A percentile compares a stretch with the other conserved stretches of the same genome.
Evolutionary conservation across 2,329 filamentous ascomycete species (phyloP).

Genomic region (Penicillium concentricum): DNA sequence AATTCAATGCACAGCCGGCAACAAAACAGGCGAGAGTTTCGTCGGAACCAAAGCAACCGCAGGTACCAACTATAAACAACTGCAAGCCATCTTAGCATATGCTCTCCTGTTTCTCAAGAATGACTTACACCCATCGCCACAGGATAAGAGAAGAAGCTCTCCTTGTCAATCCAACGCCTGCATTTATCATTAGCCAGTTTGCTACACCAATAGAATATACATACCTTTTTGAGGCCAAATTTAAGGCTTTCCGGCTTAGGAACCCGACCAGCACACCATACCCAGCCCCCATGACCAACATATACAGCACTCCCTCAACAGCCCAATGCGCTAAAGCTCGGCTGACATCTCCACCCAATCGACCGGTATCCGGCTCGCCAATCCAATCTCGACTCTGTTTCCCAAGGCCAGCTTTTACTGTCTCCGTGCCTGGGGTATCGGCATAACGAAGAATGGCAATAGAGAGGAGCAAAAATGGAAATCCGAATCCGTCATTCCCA

Average conservation of each 20-base stretch:
- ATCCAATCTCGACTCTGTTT: conserved; percentile 29
- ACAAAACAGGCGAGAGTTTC: conserved; percentile 62
- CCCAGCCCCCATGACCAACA: conserved; percentile 53
- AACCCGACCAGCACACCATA: conserved; percentile 57
- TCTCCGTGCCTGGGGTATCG: conserved; percentile 31
- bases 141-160: conserved; percentile 56
- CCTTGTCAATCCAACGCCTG: conserved; percentile 56
- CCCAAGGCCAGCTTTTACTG: conserved; percentile 16
- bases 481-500: conserved; percentile 62
- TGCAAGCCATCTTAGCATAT: conserved; percentile 17
- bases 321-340: conserved; percentile 58
- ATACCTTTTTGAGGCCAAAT: conserved; percentile 35
- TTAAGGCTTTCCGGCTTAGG: conserved; percentile 49
- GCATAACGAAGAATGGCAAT: conserved; percentile 58
- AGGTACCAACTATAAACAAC: conserved; percentile 59
- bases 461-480: conserved; percentile 61
- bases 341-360: conserved; percentile 53
- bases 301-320: conserved; percentile 61
- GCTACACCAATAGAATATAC: background rate
- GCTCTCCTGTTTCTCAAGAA: background rate
- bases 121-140: conserved; percentile 48
- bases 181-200: conserved; percentile 12
- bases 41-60: conserved; percentile 58
- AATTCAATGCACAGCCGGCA: conserved; percentile 60
- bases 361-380: conserved; percentile 47